Evolutionary conservation across 768 basidiomycete species (phyloP).

Genomic region (Amanita polypyramis): DNA sequence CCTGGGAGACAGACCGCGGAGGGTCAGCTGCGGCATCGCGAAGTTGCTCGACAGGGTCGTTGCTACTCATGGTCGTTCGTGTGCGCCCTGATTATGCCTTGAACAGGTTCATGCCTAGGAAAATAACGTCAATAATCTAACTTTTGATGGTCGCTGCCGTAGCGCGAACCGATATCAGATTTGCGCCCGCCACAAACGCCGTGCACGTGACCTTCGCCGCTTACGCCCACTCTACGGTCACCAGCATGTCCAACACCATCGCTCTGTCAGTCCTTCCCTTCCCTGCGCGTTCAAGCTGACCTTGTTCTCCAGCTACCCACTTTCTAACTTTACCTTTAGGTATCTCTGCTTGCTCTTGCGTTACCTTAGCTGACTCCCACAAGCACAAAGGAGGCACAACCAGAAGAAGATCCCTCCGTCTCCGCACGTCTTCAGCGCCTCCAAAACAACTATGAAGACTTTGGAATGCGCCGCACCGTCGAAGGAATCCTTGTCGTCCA

Average conservation of each 20-base stretch:
- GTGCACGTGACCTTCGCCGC: no score
- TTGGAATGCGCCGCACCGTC: constrained; percentile 92
- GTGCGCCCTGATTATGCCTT: no score
- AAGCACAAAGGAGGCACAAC: constrained; percentile 93
- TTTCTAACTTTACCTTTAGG: constrained; percentile 93
- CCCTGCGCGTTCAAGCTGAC: background rate
- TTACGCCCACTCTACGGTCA: background rate
- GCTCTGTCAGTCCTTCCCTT: constrained; percentile 27
- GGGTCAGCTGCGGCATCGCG: no score
- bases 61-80: no score
- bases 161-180: no score
- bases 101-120: no score
- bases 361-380: constrained; percentile 6
- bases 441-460: constrained; percentile 94
- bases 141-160: no score
- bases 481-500: constrained; percentile 87
- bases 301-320: constrained; percentile 48
- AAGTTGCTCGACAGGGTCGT: no score
- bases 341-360: constrained; percentile 17
- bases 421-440: constrained; percentile 89
- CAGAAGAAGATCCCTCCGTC: constrained; percentile 95
- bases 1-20: no score
- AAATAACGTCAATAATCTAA: no score
- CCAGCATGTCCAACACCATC: constrained; percentile 40
- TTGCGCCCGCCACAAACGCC: no score